phyloP scores from a whole-genome alignment of 2,329 filamentous ascomycete species.

The Aspergillus novoparasiticus region DNA sequence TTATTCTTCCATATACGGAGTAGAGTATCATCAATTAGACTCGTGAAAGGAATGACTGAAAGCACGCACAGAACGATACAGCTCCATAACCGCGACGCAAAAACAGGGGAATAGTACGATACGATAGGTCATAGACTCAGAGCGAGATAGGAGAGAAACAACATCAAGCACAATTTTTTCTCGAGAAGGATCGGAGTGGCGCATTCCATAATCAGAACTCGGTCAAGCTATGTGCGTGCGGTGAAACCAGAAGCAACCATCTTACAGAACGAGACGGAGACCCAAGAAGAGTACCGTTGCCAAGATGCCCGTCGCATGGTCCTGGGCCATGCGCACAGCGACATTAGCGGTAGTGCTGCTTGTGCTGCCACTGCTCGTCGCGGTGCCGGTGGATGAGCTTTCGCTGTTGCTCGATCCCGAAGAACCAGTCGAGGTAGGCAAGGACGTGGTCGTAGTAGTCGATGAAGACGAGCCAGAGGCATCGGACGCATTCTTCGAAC shows the following conservation, averaged over 20 bases:
- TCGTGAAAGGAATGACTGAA: conserved; percentile 4
- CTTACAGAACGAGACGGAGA: conserved; percentile 61
- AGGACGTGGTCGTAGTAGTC: conserved; percentile 28
- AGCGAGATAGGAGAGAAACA: background rate
- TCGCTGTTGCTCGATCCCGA: conserved; percentile 25
- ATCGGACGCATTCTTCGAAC: conserved; percentile 50
- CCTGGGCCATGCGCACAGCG: conserved; percentile 50
- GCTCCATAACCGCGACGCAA: conserved; percentile 9
- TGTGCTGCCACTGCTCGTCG: conserved; percentile 30
- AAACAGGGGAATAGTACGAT: conserved; percentile 13
- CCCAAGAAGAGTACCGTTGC: conserved; percentile 57
- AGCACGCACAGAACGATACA: conserved; percentile 9
- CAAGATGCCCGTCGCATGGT: conserved; percentile 56
- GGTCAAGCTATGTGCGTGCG: background rate
- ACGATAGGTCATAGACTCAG: conserved; percentile 4
- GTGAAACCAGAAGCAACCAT: background rate
- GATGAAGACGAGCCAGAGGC: conserved; percentile 30
- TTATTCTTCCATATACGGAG: background rate
- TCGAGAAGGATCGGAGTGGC: background rate
- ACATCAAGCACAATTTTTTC: background rate
- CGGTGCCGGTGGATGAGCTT: conserved; percentile 21
- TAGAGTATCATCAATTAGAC: background rate
- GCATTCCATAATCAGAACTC: background rate
- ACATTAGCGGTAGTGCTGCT: conserved; percentile 38
- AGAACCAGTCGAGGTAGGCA: conserved; percentile 37